Evolutionary conservation across 768 basidiomycete genomes (phyloP).

Genomic region (Lactarius tabidus): DNA sequence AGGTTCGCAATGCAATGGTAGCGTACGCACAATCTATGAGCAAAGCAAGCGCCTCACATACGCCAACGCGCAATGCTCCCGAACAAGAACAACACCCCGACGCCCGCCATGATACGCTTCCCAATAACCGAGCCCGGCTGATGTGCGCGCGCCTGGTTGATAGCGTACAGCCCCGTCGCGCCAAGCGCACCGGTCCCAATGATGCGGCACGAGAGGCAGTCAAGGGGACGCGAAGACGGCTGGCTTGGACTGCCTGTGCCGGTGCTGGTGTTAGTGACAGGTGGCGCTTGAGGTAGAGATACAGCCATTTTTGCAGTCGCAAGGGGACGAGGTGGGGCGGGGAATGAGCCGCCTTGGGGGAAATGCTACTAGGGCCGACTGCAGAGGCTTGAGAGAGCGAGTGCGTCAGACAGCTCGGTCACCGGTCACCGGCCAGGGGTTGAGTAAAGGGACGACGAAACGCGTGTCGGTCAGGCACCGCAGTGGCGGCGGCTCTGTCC

Average conservation of each 20-base stretch:
- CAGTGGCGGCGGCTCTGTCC: too few species aligned
- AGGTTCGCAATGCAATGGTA: neutral
- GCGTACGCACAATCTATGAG: neutral
- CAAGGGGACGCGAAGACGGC: constrained; percentile 25
- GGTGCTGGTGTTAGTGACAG: neutral
- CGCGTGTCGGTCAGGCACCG: neutral
- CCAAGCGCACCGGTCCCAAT: constrained; percentile 63
- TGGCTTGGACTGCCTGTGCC: neutral
- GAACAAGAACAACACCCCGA: constrained; percentile 43
- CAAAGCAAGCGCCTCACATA: neutral
- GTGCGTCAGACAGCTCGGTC: neutral
- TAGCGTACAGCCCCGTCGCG: constrained; percentile 61
- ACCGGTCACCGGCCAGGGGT: neutral
- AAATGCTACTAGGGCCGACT: neutral
- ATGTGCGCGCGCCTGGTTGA: constrained; percentile 56
- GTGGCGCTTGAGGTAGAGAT: neutral
- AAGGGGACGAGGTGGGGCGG: neutral
- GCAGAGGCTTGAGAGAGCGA: neutral
- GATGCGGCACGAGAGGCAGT: constrained; percentile 68
- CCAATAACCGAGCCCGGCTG: constrained; percentile 59
- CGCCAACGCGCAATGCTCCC: constrained; percentile 25
- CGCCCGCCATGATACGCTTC: constrained; percentile 56
- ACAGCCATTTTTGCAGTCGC: neutral
- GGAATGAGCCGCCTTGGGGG: neutral
- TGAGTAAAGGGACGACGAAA: neutral